phyloP scores from a whole-genome alignment of 179 eudicot species.

The Amaranthus tricolor region DNA sequence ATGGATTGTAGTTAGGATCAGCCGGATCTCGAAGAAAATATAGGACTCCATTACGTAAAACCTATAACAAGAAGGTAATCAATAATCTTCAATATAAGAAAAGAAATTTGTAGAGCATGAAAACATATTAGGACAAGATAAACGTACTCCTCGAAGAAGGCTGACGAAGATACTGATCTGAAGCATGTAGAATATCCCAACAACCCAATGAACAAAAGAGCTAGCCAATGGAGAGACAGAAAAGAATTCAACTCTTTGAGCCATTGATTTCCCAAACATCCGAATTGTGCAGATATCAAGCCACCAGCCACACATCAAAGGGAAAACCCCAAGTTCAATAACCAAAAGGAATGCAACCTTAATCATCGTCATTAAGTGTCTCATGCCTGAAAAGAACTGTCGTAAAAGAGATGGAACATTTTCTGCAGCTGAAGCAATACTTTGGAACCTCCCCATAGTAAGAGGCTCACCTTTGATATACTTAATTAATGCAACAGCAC shows the following conservation, averaged over 20 bases:
- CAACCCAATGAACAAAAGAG: slow-evolving; percentile 95
- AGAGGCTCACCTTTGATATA: slow-evolving; percentile 87
- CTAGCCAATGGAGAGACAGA: slow-evolving; percentile 85
- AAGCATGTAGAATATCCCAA: slow-evolving; percentile 93
- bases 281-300: slow-evolving; percentile 88
- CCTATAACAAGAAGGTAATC: slow-evolving; percentile 38
- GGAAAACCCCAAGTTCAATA: slow-evolving; percentile 95
- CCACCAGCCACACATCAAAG: slow-evolving; percentile 99
- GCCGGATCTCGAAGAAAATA: slow-evolving; percentile 98
- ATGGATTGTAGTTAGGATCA: slow-evolving; percentile 97
- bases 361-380: slow-evolving; percentile 89
- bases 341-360: slow-evolving; percentile 97
- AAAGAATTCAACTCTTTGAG: slow-evolving; percentile 84
- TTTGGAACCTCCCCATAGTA: slow-evolving; percentile 85
- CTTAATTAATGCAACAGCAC: slow-evolving; percentile 64
- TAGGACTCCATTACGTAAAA: slow-evolving; percentile 88
- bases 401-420: slow-evolving; percentile 84
- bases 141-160: slow-evolving; percentile 95
- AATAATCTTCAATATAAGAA: not conserved
- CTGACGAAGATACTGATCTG: slow-evolving; percentile 97
- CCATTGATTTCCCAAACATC: slow-evolving; percentile 91
- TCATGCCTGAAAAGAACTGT: slow-evolving; percentile 92
- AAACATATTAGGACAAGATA: slow-evolving; percentile 21
- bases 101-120: slow-evolving; percentile 1
- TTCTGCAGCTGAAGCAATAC: slow-evolving; percentile 80